These are phyloP conservation scores for Quercus dentata DNA, from an alignment of 306 rosid species.

Conservation along the genomic window DNA sequence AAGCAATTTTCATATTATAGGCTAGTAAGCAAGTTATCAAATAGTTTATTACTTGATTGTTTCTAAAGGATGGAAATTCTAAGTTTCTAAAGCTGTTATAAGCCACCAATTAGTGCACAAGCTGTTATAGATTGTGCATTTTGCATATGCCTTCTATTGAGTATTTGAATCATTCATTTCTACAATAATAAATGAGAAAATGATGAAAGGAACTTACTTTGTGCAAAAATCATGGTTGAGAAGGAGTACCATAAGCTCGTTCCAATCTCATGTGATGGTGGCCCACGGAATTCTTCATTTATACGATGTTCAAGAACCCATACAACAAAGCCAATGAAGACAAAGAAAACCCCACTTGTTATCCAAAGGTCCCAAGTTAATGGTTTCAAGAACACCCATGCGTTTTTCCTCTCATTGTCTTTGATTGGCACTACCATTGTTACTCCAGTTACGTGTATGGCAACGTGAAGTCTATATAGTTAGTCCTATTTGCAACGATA, in stretches of 20 bases:
- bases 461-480: slow-evolving; percentile 40
- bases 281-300: slow-evolving; percentile 33
- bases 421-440: slow-evolving; percentile 30
- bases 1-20: too few relatives aligned
- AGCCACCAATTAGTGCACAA: too few relatives aligned
- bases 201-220: slow-evolving; percentile 6
- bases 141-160: too few relatives aligned
- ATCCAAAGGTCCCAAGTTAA: slow-evolving; percentile 37
- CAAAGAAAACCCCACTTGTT: slow-evolving; percentile 20
- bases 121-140: background rate
- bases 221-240: slow-evolving; percentile 36
- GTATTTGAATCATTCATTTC: too few relatives aligned
- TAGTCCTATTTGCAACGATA: slow-evolving; percentile 22
- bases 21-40: too few relatives aligned
- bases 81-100: background rate
- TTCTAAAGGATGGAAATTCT: too few relatives aligned
- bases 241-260: slow-evolving; percentile 42
- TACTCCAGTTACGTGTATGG: slow-evolving; percentile 39
- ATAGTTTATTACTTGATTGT: too few relatives aligned
- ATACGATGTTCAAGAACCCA: slow-evolving; percentile 48
- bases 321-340: slow-evolving; percentile 31
- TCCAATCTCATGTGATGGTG: slow-evolving; percentile 24
- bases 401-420: background rate
- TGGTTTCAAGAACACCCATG: slow-evolving; percentile 49
- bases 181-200: background rate